A percentile compares a stretch with the other conserved stretches of the same genome.
These are phyloP conservation scores for Corymbia calophylla DNA, from an alignment of 441 rosid species.

Conservation along the genomic window DNA sequence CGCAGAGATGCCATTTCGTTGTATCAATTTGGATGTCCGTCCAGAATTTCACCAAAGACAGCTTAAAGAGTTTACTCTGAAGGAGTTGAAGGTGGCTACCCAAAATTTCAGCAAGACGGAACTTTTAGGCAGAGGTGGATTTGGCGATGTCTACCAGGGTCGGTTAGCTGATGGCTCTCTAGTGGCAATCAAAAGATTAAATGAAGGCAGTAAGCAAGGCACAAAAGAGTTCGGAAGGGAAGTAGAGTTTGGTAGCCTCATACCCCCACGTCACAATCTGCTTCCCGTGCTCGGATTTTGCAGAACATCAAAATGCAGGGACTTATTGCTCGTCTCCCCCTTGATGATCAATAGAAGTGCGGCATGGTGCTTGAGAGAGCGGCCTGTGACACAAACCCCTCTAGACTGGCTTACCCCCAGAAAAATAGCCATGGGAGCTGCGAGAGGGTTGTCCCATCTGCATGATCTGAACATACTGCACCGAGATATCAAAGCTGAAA, in stretches of 20 bases:
- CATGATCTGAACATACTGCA: neutral
- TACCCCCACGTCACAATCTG: neutral
- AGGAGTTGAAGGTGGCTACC: neutral
- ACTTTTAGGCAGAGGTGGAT: neutral
- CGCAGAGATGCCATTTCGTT: neutral
- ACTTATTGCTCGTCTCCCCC: neutral
- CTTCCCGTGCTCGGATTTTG: neutral
- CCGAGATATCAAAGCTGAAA: neutral
- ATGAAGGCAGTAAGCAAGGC: accelerated
- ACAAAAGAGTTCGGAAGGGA: neutral
- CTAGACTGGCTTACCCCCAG: neutral
- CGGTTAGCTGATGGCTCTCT: neutral
- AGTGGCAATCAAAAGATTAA: neutral
- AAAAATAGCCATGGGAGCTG: neutral
- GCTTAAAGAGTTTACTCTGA: neutral
- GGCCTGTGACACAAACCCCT: neutral
- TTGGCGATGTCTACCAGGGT: neutral
- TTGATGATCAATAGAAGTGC: neutral
- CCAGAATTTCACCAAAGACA: neutral
- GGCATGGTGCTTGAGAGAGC: neutral
- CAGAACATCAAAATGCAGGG: neutral
- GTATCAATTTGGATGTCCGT: neutral
- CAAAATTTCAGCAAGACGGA: neutral
- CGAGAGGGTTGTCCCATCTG: neutral
- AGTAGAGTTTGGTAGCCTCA: neutral